Conservation (phyloP, 2,329 filamentous ascomycete species). For the Scleromitrula shiraiana region DNA sequence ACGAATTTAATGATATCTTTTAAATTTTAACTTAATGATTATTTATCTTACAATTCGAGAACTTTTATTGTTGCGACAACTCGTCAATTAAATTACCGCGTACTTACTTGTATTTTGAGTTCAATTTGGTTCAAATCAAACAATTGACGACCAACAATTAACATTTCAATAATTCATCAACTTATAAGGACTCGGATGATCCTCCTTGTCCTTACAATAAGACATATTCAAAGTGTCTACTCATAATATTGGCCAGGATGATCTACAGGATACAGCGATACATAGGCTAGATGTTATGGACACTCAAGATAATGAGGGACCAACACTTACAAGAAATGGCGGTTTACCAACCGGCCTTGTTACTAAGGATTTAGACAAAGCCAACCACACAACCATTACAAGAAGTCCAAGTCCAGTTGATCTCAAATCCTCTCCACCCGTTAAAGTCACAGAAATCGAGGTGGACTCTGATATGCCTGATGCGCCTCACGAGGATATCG, state of each 20-base stretch:
- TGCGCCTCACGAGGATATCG: slow-evolving; percentile 15
- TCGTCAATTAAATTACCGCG: no score
- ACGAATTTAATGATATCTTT: slow-evolving; percentile 7
- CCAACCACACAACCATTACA: slow-evolving; percentile 12
- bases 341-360: slow-evolving; percentile 16
- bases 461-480: slow-evolving; percentile 20
- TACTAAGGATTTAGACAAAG: slow-evolving; percentile 16
- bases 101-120: no score
- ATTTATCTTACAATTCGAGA: not conserved
- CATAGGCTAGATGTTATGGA: slow-evolving; percentile 29
- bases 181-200: slow-evolving; percentile 20
- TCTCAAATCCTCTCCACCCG: slow-evolving; percentile 27
- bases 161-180: not conserved
- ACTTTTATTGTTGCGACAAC: not conserved
- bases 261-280: slow-evolving; percentile 25
- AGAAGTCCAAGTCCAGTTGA: slow-evolving; percentile 23
- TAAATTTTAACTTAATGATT: not conserved
- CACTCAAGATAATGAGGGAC: slow-evolving; percentile 21
- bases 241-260: slow-evolving; percentile 24
- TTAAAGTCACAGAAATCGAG: slow-evolving; percentile 11
- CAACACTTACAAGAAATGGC: slow-evolving; percentile 16
- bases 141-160: not conserved
- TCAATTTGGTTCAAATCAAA: slow-evolving; percentile 13
- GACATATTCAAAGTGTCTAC: slow-evolving; percentile 30
- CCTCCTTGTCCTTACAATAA: slow-evolving; percentile 26